These are phyloP conservation scores for Cicer pinnatifidum DNA, from an alignment of 306 rosid species.

Conservation along the genomic window DNA sequence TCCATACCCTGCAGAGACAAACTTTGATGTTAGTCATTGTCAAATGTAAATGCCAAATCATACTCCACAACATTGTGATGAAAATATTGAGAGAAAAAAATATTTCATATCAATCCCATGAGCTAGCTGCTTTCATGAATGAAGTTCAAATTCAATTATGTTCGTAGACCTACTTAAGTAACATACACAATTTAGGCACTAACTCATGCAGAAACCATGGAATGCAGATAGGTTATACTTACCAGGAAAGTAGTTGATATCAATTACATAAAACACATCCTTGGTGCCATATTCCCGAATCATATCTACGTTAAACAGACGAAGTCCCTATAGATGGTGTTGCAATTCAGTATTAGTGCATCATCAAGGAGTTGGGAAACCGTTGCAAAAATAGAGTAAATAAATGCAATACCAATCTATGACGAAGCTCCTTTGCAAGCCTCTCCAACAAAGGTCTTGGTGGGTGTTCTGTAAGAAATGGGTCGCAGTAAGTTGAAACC, in stretches of 20 bases:
- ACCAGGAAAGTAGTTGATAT: slow-evolving; percentile 67
- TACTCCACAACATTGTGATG: too few relatives aligned
- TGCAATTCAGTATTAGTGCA: slow-evolving; percentile 37
- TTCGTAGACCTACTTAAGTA: not conserved
- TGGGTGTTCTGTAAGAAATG: slow-evolving; percentile 54
- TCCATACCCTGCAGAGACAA: slow-evolving; percentile 47
- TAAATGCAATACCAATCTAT: slow-evolving; percentile 48
- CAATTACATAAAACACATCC: slow-evolving; percentile 62
- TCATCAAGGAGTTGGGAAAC: slow-evolving; percentile 14
- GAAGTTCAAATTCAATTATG: not conserved
- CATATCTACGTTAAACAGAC: slow-evolving; percentile 60
- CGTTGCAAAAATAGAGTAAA: slow-evolving; percentile 12
- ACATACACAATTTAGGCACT: not conserved
- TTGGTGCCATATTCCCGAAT: slow-evolving; percentile 61
- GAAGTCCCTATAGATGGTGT: slow-evolving; percentile 53
- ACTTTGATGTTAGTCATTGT: not conserved
- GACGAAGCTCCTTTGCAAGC: slow-evolving; percentile 59
- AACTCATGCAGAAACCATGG: slow-evolving; percentile 4
- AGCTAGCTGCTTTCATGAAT: too few relatives aligned
- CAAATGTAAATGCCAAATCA: too few relatives aligned
- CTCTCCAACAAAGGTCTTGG: slow-evolving; percentile 58
- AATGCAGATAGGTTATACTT: slow-evolving; percentile 39
- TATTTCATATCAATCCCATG: too few relatives aligned
- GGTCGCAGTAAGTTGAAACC: slow-evolving; percentile 33
- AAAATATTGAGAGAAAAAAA: too few relatives aligned